A percentile compares a stretch with the other conserved stretches of the same genome.
Conservation (phyloP, 2,329 filamentous ascomycete genomes). For the Ambrosiella cleistominuta region DNA sequence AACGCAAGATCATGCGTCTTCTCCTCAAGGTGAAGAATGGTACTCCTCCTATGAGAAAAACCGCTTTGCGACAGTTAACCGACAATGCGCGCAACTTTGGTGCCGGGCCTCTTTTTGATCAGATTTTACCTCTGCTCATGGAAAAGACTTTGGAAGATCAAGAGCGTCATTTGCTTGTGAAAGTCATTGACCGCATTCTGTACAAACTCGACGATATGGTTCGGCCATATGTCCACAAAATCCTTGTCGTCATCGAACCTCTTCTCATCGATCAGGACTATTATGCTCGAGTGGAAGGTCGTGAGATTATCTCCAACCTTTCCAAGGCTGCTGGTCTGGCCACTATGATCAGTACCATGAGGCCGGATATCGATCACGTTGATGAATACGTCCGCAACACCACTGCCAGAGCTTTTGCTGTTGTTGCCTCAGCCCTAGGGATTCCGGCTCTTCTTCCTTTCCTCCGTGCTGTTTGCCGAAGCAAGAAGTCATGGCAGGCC, state of each 20-base stretch:
- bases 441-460: conserved; percentile 93
- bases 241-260: conserved; percentile 96
- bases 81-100: conserved; percentile 96
- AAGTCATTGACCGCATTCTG: conserved; percentile 94
- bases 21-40: conserved; percentile 98
- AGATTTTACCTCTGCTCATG: conserved; percentile 93
- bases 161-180: conserved; percentile 92
- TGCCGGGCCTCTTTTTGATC: conserved; percentile 84
- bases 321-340: conserved; percentile 91
- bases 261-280: conserved; percentile 98
- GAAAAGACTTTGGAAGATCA: conserved; percentile 96
- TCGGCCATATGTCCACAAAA: conserved; percentile 93
- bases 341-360: conserved; percentile 98
- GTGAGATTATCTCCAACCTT: conserved; percentile 96
- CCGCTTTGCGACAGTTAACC: conserved; percentile 85
- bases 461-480: conserved; percentile 84
- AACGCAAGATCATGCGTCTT: conserved; percentile 95
- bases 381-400: conserved; percentile 98
- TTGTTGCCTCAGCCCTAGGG: conserved; percentile 87
- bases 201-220: conserved; percentile 98
- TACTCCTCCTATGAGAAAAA: conserved; percentile 96
- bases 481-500: conserved; percentile 98
- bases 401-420: conserved; percentile 88
- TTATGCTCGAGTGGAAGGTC: conserved; percentile 92
- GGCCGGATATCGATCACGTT: conserved; percentile 94